phyloP scores from a whole-genome alignment of 192 early-diverging fungal species.

The Haplosporangium gracile region DNA sequence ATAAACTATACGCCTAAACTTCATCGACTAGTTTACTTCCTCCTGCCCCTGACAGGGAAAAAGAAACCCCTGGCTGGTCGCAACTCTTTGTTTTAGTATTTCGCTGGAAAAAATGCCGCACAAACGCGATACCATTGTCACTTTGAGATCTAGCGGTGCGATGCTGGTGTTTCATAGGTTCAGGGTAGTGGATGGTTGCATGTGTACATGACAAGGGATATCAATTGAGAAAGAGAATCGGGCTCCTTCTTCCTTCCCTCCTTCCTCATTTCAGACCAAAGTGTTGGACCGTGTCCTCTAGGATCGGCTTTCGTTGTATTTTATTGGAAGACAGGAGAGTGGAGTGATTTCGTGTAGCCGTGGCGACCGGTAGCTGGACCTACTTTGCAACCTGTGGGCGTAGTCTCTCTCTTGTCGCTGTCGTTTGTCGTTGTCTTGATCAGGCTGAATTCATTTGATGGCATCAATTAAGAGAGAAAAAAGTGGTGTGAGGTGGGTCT shows the following conservation, averaged over 20 bases:
- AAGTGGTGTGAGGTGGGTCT: conserved; percentile 1
- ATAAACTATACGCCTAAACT: not conserved
- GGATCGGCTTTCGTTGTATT: not conserved
- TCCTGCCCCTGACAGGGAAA: not conserved
- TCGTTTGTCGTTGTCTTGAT: not conserved
- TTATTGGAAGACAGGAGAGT: not conserved
- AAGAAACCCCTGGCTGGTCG: not conserved
- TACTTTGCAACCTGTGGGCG: not conserved
- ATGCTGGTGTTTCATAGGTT: no score
- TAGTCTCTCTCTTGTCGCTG: not conserved
- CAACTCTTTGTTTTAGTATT: not conserved
- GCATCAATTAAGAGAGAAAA: not conserved
- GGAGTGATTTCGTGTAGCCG: not conserved
- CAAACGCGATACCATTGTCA: not conserved
- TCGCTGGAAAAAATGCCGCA: not conserved
- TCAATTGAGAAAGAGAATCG: not conserved
- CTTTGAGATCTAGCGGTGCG: not conserved
- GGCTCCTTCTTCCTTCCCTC: not conserved
- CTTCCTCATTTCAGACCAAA: not conserved
- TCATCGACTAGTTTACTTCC: not conserved
- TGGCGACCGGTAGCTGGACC: no score
- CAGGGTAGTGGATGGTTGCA: no score
- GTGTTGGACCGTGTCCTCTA: not conserved
- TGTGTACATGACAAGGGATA: not conserved
- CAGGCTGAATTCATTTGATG: not conserved